Evolutionary conservation across 345 rosid genomes (phyloP).

Genomic region (Adansonia digitata): DNA sequence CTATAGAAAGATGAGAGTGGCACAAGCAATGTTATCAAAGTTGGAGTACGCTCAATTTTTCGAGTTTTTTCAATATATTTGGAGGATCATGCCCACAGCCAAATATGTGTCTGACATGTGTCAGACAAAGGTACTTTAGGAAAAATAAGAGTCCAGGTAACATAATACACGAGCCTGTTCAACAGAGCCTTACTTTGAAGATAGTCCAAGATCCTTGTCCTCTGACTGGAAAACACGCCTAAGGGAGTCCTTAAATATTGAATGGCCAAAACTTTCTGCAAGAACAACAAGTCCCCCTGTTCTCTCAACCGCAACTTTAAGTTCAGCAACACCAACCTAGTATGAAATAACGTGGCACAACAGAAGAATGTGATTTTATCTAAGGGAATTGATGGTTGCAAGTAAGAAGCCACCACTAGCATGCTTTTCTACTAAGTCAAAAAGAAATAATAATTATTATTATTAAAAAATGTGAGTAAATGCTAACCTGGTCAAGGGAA

Average conservation of each 20-base stretch:
- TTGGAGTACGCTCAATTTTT: background rate
- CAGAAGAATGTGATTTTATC: conserved; percentile 6
- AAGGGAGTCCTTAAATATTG: conserved; percentile 83
- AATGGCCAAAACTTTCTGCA: conserved; percentile 96
- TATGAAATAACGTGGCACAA: background rate
- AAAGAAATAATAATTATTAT: background rate
- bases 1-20: background rate
- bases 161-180: background rate
- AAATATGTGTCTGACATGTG: background rate
- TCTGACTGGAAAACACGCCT: conserved; percentile 66
- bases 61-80: background rate
- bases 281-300: conserved; percentile 96
- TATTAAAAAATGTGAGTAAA: background rate
- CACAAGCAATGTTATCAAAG: background rate
- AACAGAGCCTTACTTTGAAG: conserved; percentile 70
- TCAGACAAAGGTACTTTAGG: background rate
- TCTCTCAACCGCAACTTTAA: conserved; percentile 89
- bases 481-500: conserved; percentile 60
- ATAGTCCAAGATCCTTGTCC: conserved; percentile 74
- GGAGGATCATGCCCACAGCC: background rate
- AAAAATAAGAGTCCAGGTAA: background rate
- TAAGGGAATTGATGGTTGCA: background rate
- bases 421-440: background rate
- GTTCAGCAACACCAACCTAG: conserved; percentile 93
- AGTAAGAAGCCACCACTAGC: background rate